A percentile compares a stretch with the other conserved stretches of the same genome.
Conservation (phyloP, 2,329 filamentous ascomycete genomes). For the Aspergillus tamarii region DNA sequence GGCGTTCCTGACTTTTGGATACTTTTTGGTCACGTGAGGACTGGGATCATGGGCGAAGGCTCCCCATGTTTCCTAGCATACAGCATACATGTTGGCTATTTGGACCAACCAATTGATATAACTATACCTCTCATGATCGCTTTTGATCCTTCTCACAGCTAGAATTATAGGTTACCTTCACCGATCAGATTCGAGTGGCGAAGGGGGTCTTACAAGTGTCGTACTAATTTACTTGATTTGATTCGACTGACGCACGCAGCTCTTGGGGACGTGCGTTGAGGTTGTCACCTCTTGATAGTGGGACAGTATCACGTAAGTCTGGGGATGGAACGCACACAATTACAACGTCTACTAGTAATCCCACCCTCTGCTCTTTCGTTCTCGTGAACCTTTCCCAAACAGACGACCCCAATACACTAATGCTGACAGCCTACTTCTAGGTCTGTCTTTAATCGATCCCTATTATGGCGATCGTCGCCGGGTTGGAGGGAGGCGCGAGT, state of each 20-base stretch:
- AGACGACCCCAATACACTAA: neutral
- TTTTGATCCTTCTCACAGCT: neutral
- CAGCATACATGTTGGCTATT: neutral
- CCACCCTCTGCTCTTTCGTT: neutral
- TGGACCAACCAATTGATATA: neutral
- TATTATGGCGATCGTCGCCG: neutral
- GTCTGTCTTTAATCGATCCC: neutral
- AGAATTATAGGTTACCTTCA: neutral
- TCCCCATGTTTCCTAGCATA: neutral
- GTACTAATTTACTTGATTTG: neutral
- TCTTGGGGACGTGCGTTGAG: neutral
- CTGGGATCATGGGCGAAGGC: neutral
- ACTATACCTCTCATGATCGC: neutral
- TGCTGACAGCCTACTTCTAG: neutral
- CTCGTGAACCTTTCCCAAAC: neutral
- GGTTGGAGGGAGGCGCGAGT: neutral
- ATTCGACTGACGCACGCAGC: neutral
- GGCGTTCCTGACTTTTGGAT: conserved; percentile 15
- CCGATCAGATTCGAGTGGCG: neutral
- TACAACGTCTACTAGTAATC: neutral
- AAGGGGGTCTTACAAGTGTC: neutral
- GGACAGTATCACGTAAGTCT: neutral
- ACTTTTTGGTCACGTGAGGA: conserved; percentile 20
- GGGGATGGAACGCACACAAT: conserved; percentile 13
- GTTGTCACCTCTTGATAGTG: conserved; percentile 2